Base-by-base conservation (phyloP, 2,329 filamentous ascomycete genomes). In the Aspergillus sp. region DNA sequence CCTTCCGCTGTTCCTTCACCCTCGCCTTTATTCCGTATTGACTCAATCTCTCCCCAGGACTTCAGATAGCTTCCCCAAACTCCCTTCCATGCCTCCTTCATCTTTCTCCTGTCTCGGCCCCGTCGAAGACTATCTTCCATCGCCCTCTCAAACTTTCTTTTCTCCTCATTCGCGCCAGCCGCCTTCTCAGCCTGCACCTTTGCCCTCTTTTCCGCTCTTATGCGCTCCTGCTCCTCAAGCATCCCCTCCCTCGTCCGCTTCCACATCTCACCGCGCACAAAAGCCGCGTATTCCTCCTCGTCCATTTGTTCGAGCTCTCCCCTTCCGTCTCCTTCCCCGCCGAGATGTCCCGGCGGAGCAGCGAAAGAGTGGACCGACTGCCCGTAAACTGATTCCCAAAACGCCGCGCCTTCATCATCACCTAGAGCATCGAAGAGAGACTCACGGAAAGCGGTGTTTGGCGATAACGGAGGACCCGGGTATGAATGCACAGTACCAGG, bases 341-440 rank as follows among this genome's bases (percentile, higher is more conserved):
- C 22, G 9, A 19, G 17, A 20, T 15, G 30, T 1, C 69, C 68
- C 44, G 77, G 74, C 0, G 81, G 80, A 24, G 83, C 80, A 0
- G 84, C 72, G 71, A 96, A 97, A 6, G 86, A 84, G 74, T 97
- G 92, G 50, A 98, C 89, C 0, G 95, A 93, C 72, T 98, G 93
- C 1, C 92, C 93, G 75, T 98, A 99, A n/a, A 99, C 90, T 15
- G 86, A 86, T 73, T 97, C 89, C 95, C 95, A 99, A 78, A 95
- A 99, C 7, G 87, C 85, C 2, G 95, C 95, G 47, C 93, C 95
- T 76, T 99, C 95, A 70, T 98, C 93, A 74, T 99, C 95, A 39
- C 92, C 93, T 75, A 99, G 88, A 33, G 95, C 95, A 73, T 99
- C 95, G 77, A 98, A 98, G 5, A 99, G 86, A 0, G 92, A 96